phyloP scores from a whole-genome alignment of 371 early-diverging fungal species.

The Apophysomyces trapeziformis region DNA sequence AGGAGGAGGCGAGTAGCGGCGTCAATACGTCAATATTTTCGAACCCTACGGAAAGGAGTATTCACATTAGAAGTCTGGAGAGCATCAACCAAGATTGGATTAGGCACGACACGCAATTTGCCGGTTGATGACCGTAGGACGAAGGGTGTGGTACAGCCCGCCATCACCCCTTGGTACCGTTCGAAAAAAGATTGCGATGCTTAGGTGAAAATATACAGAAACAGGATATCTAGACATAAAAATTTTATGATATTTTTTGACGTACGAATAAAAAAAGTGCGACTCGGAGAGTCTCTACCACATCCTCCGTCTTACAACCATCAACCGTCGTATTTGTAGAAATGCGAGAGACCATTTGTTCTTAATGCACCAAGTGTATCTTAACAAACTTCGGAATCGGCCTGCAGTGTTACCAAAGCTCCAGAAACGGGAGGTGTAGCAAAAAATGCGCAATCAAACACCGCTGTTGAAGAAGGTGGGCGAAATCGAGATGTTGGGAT shows the following conservation, averaged over 20 bases:
- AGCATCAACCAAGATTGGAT: neutral
- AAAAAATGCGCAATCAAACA: conserved; percentile 11
- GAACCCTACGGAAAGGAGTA: neutral
- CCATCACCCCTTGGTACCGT: too few species aligned
- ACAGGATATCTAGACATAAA: too few species aligned
- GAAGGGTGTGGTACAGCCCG: too few species aligned
- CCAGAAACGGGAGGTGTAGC: conserved; percentile 2
- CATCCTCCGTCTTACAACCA: too few species aligned
- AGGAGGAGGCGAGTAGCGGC: neutral
- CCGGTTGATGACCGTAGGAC: too few species aligned
- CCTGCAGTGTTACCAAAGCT: neutral
- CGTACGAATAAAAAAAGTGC: too few species aligned
- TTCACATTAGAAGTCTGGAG: neutral
- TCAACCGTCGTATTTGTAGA: too few species aligned
- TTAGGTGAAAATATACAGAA: too few species aligned
- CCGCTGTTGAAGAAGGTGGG: neutral
- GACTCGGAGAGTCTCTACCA: too few species aligned
- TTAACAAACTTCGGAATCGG: conserved; percentile 1
- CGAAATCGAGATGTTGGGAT: neutral
- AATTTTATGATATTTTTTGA: too few species aligned
- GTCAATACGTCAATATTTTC: neutral
- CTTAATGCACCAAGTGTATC: neutral
- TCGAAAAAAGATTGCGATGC: too few species aligned
- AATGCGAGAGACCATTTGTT: too few species aligned
- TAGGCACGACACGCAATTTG: neutral